phyloP scores from a whole-genome alignment of 176 grass and related monocot genomes.

The Rhynchospora tenuis region DNA sequence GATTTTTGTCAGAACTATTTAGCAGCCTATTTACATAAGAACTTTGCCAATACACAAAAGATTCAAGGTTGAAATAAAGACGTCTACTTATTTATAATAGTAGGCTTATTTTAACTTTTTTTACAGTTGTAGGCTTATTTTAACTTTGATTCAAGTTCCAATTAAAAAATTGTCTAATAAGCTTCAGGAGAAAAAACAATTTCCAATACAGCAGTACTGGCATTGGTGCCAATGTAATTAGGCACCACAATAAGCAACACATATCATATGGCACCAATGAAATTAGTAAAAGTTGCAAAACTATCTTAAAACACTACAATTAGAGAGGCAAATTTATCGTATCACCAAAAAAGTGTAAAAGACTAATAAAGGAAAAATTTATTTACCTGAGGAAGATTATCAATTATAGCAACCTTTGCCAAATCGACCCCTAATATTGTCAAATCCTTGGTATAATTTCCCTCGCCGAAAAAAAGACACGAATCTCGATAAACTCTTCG shows the following conservation, averaged over 20 bases:
- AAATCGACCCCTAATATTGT: conserved; percentile 75
- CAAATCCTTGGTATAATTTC: conserved; percentile 88
- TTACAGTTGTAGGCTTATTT: background rate
- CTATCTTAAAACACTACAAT: background rate
- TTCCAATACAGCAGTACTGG: background rate
- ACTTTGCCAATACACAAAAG: too few relatives aligned
- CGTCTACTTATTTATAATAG: too few relatives aligned
- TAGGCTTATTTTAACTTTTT: background rate
- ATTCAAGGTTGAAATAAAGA: too few relatives aligned
- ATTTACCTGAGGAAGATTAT: conserved; percentile 96
- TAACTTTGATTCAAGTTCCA: background rate
- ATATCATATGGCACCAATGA: background rate
- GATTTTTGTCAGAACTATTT: background rate
- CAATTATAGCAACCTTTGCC: conserved; percentile 83
- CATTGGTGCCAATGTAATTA: background rate
- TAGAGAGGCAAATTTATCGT: background rate
- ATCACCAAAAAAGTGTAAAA: background rate
- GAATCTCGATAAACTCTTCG: conserved; percentile 75
- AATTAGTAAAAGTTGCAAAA: background rate
- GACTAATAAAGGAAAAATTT: background rate
- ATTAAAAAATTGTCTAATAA: background rate
- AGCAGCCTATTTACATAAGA: background rate
- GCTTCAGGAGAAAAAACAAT: background rate
- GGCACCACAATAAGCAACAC: background rate
- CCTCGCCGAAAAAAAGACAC: conserved; percentile 77